Base-by-base conservation (phyloP, 148 eudicot species). In the Rhododendron ovatum region DNA sequence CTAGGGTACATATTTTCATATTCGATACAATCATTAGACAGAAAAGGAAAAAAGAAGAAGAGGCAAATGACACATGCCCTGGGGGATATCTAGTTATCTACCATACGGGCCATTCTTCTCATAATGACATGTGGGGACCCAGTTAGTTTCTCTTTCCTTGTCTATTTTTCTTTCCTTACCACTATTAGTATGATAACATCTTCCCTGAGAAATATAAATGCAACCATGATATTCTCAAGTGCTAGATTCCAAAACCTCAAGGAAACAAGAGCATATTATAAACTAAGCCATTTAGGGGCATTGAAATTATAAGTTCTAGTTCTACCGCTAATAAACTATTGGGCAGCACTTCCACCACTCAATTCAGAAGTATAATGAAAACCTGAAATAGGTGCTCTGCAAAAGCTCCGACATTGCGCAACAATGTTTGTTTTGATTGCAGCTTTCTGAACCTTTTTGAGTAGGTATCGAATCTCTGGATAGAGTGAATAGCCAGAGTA, bases 311-410 rank as follows among this genome's bases (percentile, higher is more conserved):
- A 80, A 45, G 12, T 10, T 26, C 12, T 8, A 45, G 43, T 79
- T 79, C 35, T 79, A 45, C 82, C 65, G 18, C 14, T 53, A 22
- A 7, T 53, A 53, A 24, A 50, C n/a, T n/a, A n/a, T 10, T n/a
- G 28, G 30, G 7, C 22, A 47, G 4, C 48, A 79, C 37, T 45
- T 79, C 57, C 26, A 45, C 82, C 83, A 81, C 45, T 55, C 67
- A 33, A 20, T 5, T 75, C 7, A 14, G 11, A 43, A 74, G 33
- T n/a, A 47, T 45, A 51, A 59, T 79, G 17, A 41, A 85, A 84
- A 90, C 95, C 89, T 88, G 87, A 87, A 94, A 86, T 80, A 94
- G 81, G 85, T 86, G 81, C 39, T 93, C 93, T 22, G 92, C 89
- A 84, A 86, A 92, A 67, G 88, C 92, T 83, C 90, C 69, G 6